These are phyloP conservation scores for Globisporangium ultimum DNA, from an alignment of 352 stramenopile genomes.

Conservation along the genomic window DNA sequence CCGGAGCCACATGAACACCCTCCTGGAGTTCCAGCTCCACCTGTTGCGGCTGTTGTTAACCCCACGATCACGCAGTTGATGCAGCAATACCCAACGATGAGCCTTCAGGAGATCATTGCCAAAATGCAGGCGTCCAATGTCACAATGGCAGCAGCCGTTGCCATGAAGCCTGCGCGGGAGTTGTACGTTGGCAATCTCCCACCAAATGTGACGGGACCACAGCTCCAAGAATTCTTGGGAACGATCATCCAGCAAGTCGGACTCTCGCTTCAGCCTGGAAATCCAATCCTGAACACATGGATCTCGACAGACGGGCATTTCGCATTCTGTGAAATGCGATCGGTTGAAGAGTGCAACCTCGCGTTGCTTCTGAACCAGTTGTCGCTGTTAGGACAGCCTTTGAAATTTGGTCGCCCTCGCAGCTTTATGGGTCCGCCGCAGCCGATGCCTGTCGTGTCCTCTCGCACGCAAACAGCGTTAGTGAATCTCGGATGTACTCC, in stretches of 20 bases:
- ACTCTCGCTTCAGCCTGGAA: conserved; percentile 68
- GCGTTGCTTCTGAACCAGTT: conserved; percentile 82
- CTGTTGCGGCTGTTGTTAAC: conserved; percentile 39
- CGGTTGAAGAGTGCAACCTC: conserved; percentile 84
- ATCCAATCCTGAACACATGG: conserved; percentile 84
- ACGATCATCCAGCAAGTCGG: conserved; percentile 88
- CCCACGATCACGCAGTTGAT: conserved; percentile 87
- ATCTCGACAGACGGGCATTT: conserved; percentile 85
- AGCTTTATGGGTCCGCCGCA: conserved; percentile 84
- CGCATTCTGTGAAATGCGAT: conserved; percentile 87
- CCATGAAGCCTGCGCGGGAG: conserved; percentile 78
- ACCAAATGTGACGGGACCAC: conserved; percentile 73
- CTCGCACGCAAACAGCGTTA: conserved; percentile 73
- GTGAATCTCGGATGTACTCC: conserved; percentile 78
- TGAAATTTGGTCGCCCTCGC: conserved; percentile 84
- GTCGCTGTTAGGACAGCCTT: conserved; percentile 66
- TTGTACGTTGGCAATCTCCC: conserved; percentile 86
- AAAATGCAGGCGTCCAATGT: conserved; percentile 86
- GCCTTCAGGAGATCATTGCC: conserved; percentile 85
- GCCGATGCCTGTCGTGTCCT: conserved; percentile 60
- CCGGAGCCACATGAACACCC: conserved; percentile 41
- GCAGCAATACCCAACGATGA: conserved; percentile 86
- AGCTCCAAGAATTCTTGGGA: conserved; percentile 83
- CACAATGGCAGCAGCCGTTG: conserved; percentile 65
- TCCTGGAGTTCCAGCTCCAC: conserved; percentile 11